Evolutionary conservation across 1,284 basidiomycete genomes (phyloP).

Genomic region (Heimioporus retisporus): DNA sequence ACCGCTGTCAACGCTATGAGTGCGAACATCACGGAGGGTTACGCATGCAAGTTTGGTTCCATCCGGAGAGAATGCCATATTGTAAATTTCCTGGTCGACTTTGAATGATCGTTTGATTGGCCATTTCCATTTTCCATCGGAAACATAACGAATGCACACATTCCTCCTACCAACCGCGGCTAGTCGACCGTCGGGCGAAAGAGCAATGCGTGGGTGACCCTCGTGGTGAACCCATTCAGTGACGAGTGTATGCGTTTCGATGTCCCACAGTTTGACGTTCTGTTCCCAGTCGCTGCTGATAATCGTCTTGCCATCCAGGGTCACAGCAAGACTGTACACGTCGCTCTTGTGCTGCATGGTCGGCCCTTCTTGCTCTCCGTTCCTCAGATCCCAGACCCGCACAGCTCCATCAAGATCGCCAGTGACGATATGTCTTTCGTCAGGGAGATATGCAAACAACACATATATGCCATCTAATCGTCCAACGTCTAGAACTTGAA

Average conservation of each 20-base stretch:
- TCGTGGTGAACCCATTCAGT: not conserved
- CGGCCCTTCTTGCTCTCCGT: slow-evolving; percentile 1
- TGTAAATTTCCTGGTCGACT: not conserved
- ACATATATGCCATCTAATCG: no score
- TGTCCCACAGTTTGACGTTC: slow-evolving; percentile 13
- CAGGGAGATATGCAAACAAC: not conserved
- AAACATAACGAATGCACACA: no score
- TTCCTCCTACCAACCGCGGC: not conserved
- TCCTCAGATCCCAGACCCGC: slow-evolving; percentile 10
- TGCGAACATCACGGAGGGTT: not conserved
- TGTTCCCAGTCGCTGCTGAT: not conserved
- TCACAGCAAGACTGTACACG: not conserved
- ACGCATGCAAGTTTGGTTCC: not conserved
- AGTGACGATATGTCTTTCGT: slow-evolving; percentile 4
- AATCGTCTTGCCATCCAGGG: slow-evolving; percentile 4
- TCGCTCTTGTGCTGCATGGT: not conserved
- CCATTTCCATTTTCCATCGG: no score
- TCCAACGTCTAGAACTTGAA: no score
- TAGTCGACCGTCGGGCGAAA: slow-evolving; percentile 15
- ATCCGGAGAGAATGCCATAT: not conserved
- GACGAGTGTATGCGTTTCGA: not conserved
- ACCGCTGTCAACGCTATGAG: not conserved
- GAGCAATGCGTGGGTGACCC: not conserved
- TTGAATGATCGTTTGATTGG: not conserved
- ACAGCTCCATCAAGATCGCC: not conserved